Base-by-base conservation (phyloP, 139 green algal genomes). In the Closterium sp. region DNA sequence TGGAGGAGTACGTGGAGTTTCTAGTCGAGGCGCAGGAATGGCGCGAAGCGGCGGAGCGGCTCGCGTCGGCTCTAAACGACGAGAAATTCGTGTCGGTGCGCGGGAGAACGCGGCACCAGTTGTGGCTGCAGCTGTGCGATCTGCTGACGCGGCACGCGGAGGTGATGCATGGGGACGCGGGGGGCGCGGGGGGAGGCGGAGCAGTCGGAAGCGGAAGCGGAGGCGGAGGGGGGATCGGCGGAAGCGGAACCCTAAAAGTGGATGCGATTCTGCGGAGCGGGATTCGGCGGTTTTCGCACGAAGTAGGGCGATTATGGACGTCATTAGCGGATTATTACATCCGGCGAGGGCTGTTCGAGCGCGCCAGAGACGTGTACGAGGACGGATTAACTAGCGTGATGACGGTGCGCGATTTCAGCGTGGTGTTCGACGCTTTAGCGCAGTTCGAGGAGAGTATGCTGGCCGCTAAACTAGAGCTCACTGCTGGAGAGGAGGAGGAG, bases 121-220 rank as follows among this genome's bases (percentile, higher is more conserved):
- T 99, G 92, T 99, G 98, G 98, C 96, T 99, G 93, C 97, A 99
- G 96, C 97, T 99, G 86, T 99, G 97, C 92, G 98, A 99, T 89
- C 95, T 99, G 29, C 94, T 99, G 89, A 94, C 92, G 50, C 50
- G 87, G 31, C 89, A 92, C 42, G 89, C 89, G 86, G 86, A 29
- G 27, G 89, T 89, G 31, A 87, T 92, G 22, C 50, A 38, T 21
- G 89, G 50, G n/a, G 85, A 31, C 9, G 85, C 85, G 85, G 62
- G 62, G 27, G 62, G 62, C 30, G 93, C 9, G 62, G 62, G 62
- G 62, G 62, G 17, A 79, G 62, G 62, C 62, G 62, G 62, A 79
- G 62, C 62, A 24, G 62, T 22, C 17, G 62, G 62, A 79, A 24
- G 62, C 62, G 62, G 62, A 79, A 24, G n/a, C n/a, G n/a, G n/a